Base-by-base conservation (phyloP, 2,329 filamentous ascomycete species). In the Botrytis sinoallii region DNA sequence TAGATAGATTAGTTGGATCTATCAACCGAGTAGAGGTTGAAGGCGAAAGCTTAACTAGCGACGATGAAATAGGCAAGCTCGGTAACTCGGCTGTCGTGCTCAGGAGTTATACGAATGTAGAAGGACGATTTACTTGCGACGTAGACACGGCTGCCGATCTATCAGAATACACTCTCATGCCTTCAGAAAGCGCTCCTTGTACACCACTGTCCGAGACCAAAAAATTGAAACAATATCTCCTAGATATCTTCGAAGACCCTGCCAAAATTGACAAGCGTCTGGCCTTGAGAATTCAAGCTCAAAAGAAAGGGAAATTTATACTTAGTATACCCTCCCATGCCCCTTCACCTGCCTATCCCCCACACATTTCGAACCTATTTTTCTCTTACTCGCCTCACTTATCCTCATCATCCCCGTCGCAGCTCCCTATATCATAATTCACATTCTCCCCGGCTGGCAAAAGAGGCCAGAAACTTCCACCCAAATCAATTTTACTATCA, bases 41-140 rank as follows among this genome's bases (percentile, higher is more conserved):
- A 12, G 18, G 60, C 4, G 16, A 29, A 42, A 48, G 40, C 7
- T 10, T 42, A 18, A 14, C 18, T 38, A 52, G 55, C 10, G 55
- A 68, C 18, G 35, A 71, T 29, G 29, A 69, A 3, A 18, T 59
- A n/a, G 71, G 40, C 48, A 73, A 52, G 32, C 46, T 73, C 42
- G 55, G 71, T 14, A 61, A 38, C 44, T n/a, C n/a, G 6, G 29
- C 22, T 25, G 10, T 69, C 6, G 14, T 18, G 16, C 40, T 69
- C 40, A 72, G 40, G 40, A 12, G 63, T 20, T 35, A 38, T 38
- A 14, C 16, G 10, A 29, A 38, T 25, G n/a, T 18, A 22, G 22
- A 69, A 42, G 63, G 14, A 44, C 12, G 10, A 42, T 71, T 52
- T 35, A 65, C 6, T 32, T 66, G 70, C 42, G 18, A 64, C 44